Percentiles rank a stretch among this genome's conserved stretches.
Evolutionary conservation across 1,284 basidiomycete species (phyloP).

Genomic region (Ganoderma resinaceum): DNA sequence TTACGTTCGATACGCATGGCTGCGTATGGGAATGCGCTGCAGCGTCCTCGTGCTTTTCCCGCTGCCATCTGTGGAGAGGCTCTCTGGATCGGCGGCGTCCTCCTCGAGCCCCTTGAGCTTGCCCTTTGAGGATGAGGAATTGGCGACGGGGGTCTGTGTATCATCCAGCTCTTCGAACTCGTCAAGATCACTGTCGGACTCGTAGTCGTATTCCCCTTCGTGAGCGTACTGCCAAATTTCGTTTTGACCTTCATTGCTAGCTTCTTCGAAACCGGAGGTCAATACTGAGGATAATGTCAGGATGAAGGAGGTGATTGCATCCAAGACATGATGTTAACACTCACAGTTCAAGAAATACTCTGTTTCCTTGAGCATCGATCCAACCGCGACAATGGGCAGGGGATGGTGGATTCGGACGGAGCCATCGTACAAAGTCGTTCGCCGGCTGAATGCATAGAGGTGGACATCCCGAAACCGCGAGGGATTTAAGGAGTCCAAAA

Average conservation of each 20-base stretch:
- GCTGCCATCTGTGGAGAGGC: not conserved
- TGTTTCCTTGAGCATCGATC: constrained; percentile 29
- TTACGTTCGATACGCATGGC: constrained; percentile 33
- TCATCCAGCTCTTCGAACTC: constrained; percentile 28
- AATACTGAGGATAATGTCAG: constrained; percentile 22
- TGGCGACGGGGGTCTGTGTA: not conserved
- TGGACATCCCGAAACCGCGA: constrained; percentile 32
- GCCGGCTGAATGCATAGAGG: constrained; percentile 33
- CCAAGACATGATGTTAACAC: not conserved
- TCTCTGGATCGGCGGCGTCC: not conserved
- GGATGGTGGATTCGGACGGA: constrained; percentile 27
- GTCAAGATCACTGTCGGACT: constrained; percentile 38
- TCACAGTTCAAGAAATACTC: constrained; percentile 34
- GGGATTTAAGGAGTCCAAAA: constrained; percentile 19
- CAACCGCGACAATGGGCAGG: constrained; percentile 27
- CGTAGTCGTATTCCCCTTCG: constrained; percentile 35
- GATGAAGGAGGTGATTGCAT: too few relatives aligned
- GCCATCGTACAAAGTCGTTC: constrained; percentile 13
- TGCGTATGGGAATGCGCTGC: constrained; percentile 29
- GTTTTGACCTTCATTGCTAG: not conserved
- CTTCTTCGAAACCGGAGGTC: constrained; percentile 33
- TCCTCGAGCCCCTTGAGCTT: not conserved
- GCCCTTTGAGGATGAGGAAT: constrained; percentile 8
- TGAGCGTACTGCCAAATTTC: constrained; percentile 14
- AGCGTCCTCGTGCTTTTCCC: not conserved